These are phyloP conservation scores for Ustilago loliicola DNA, from an alignment of 1,284 basidiomycete genomes.

Conservation along the genomic window DNA sequence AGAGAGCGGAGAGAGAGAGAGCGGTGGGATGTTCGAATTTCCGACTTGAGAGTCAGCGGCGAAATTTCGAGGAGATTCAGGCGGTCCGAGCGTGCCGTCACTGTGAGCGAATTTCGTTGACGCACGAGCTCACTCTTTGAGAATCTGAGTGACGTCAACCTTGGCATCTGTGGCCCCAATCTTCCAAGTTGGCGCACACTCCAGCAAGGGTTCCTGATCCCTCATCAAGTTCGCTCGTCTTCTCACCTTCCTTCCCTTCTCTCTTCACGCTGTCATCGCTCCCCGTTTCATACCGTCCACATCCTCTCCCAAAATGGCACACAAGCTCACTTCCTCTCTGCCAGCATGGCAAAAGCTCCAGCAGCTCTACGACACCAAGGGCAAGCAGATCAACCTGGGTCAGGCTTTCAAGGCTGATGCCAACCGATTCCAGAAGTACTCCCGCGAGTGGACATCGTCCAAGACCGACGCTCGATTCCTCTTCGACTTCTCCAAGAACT, in stretches of 20 bases:
- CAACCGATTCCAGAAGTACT: constrained; percentile 86
- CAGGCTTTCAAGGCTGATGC: constrained; percentile 92
- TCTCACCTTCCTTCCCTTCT: constrained; percentile 9
- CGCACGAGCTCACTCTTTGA: neutral
- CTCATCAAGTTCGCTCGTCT: neutral
- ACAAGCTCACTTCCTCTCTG: constrained; percentile 59
- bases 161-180: neutral
- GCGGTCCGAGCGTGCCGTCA: constrained; percentile 44
- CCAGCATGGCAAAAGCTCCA: constrained; percentile 91
- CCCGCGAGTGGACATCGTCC: constrained; percentile 78
- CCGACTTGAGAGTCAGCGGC: neutral
- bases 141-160: constrained; percentile 5
- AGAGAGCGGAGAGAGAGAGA: neutral
- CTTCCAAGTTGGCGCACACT: neutral
- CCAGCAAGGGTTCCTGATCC: neutral
- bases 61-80: neutral
- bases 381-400: constrained; percentile 83
- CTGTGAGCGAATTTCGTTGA: neutral
- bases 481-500: constrained; percentile 96
- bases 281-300: constrained; percentile 1
- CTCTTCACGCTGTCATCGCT: constrained; percentile 7
- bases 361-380: constrained; percentile 82
- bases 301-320: constrained; percentile 36
- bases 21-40: neutral
- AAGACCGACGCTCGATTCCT: constrained; percentile 83